These are phyloP conservation scores for Paraconiothyrium sp. DNA, from an alignment of 2,329 filamentous ascomycete genomes.

Conservation along the genomic window DNA sequence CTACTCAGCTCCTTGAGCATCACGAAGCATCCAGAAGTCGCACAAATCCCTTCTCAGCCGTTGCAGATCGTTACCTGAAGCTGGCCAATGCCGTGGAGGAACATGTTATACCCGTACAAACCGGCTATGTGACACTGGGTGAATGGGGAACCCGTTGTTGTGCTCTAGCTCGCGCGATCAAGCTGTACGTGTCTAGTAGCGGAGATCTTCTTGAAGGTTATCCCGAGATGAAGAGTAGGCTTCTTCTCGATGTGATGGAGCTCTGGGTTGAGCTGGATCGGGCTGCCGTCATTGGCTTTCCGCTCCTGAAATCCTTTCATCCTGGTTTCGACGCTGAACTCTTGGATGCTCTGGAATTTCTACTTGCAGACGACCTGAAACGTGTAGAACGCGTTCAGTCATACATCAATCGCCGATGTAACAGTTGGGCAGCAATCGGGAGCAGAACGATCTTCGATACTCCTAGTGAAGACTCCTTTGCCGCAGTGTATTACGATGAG, in stretches of 20 bases:
- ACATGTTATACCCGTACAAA: slow-evolving; percentile 42
- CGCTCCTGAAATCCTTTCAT: slow-evolving; percentile 61
- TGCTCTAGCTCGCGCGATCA: slow-evolving; percentile 46
- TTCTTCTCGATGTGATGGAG: slow-evolving; percentile 65
- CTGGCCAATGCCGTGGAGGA: slow-evolving; percentile 30
- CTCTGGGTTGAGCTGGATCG: slow-evolving; percentile 68
- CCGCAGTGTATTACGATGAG: slow-evolving; percentile 56
- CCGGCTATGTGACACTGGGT: neutral
- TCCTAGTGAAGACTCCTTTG: slow-evolving; percentile 56
- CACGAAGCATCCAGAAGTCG: slow-evolving; percentile 24
- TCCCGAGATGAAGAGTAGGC: slow-evolving; percentile 61
- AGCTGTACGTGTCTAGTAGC: slow-evolving; percentile 47
- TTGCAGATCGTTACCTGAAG: slow-evolving; percentile 20
- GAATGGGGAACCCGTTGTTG: slow-evolving; percentile 39
- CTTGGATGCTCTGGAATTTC: slow-evolving; percentile 66
- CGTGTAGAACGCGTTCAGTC: slow-evolving; percentile 61
- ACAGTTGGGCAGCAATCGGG: slow-evolving; percentile 14
- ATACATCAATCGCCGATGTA: slow-evolving; percentile 57
- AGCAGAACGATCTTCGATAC: slow-evolving; percentile 60
- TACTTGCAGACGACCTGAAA: slow-evolving; percentile 57
- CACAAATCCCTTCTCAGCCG: slow-evolving; percentile 28
- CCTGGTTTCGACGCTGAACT: slow-evolving; percentile 61
- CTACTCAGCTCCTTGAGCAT: slow-evolving; percentile 25
- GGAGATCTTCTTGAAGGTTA: slow-evolving; percentile 54
- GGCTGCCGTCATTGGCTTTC: slow-evolving; percentile 53